Percentiles rank a stretch among this genome's conserved stretches.
Evolutionary conservation across 1,284 basidiomycete species (phyloP).

Genomic region (Leccinum pallidistipes): DNA sequence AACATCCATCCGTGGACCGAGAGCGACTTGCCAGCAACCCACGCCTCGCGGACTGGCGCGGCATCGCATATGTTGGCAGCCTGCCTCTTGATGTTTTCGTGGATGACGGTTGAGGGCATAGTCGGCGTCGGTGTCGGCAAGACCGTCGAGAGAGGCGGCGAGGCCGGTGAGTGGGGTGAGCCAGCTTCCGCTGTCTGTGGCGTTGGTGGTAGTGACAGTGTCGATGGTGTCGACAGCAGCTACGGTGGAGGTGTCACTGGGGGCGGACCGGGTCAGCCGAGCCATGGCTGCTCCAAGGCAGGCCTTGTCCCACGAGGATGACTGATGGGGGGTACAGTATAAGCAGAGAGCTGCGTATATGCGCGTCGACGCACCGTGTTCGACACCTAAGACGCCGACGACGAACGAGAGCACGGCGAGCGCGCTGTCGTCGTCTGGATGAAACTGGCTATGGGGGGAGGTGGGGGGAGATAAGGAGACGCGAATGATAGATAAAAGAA

Average conservation of each 20-base stretch:
- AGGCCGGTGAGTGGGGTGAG: conserved; percentile 68
- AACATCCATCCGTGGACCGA: conserved; percentile 62
- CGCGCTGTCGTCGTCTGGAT: conserved; percentile 74
- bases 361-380: conserved; percentile 63
- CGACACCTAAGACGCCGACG: conserved; percentile 74
- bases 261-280: conserved; percentile 6
- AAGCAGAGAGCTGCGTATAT: background rate
- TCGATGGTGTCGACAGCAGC: background rate
- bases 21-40: conserved; percentile 65
- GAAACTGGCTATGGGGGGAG: conserved; percentile 64
- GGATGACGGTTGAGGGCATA: conserved; percentile 60
- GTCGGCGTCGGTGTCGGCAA: conserved; percentile 35
- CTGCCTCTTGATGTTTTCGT: conserved; percentile 76
- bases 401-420: conserved; percentile 83
- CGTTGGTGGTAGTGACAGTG: background rate
- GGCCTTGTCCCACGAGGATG: conserved; percentile 75
- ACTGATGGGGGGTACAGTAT: conserved; percentile 43
- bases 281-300: conserved; percentile 46
- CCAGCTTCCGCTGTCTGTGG: conserved; percentile 46
- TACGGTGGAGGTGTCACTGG: background rate
- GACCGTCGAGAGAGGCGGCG: conserved; percentile 45
- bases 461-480: background rate
- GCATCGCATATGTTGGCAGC: conserved; percentile 72
- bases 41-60: conserved; percentile 66
- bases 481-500: background rate